Base-by-base conservation (phyloP, 371 early-diverging fungal species). In the Basidiobolus meristosporus region DNA sequence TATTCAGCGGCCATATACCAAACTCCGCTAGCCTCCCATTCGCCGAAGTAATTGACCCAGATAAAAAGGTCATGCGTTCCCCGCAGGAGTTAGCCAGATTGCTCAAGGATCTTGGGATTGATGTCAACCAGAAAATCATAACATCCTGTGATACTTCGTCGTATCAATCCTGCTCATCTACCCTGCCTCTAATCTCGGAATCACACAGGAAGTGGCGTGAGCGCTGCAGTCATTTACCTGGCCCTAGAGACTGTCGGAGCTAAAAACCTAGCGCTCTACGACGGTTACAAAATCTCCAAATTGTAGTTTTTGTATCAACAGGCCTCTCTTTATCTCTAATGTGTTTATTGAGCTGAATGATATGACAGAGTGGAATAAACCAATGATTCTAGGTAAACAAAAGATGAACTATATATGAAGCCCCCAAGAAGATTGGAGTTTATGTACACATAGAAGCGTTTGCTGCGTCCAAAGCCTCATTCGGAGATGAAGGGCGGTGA, bases 1-100 rank as follows among this genome's bases (percentile, higher is more conserved):
- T 93, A 10, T 63, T 77, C 3, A 73, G 76, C 1, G 95, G 93
- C 11, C 86, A 86, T 45, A 89, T 91, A 74, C 87, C 89, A 7
- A 49, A 65, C 7, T 71, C 88, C 7, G 62, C 74, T 47, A 77
- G 63, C 51, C 62, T 84, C 20, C 74, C 82, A 1, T 80, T 72
- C 33, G 40, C 63, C 20, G 56, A 67, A 21, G 57, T 88, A 0
- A 55, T 74, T 18, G 50, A 63, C 9, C 40, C 47, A 19, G 41
- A 53, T n/a, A 48, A 60, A 17, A 62, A 63, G 4, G 36, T 62
- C 15, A 45, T 70, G 34, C 41, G 57, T 16, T 40, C 54, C 28
- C 54, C 64, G 15, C 60, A 64, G 3, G 54, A 57, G 30, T 52
- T 83, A 12, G 45, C 44, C 7, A 41, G 48, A 7, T 46, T 68